Percentiles rank a stretch among this genome's conserved stretches.
phyloP scores from a whole-genome alignment of 768 basidiomycete genomes.

The Macrocybe gigantea region DNA sequence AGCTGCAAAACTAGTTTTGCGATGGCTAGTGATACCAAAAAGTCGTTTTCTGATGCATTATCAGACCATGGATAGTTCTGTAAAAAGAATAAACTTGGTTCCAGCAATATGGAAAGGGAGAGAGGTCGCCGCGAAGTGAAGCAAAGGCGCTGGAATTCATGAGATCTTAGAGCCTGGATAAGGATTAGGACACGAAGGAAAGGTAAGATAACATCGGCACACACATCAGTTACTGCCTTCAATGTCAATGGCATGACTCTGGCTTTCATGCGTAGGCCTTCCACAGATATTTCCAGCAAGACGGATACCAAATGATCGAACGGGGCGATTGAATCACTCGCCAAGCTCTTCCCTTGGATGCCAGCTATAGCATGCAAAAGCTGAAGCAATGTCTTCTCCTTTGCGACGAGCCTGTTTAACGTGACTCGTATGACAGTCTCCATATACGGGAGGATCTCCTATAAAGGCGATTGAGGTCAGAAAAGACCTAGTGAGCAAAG shows the following conservation, averaged over 20 bases:
- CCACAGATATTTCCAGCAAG: slow-evolving; percentile 21
- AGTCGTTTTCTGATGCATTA: slow-evolving; percentile 42
- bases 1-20: slow-evolving; percentile 49
- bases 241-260: slow-evolving; percentile 44
- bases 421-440: slow-evolving; percentile 56
- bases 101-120: slow-evolving; percentile 34
- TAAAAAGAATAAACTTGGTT: slow-evolving; percentile 49
- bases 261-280: slow-evolving; percentile 48
- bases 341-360: slow-evolving; percentile 31
- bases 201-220: neutral
- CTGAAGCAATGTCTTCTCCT: slow-evolving; percentile 32
- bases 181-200: neutral
- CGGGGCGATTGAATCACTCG: slow-evolving; percentile 12
- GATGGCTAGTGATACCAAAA: slow-evolving; percentile 43
- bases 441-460: slow-evolving; percentile 57
- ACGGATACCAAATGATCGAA: too few species aligned
- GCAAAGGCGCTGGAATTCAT: slow-evolving; percentile 19
- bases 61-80: slow-evolving; percentile 43
- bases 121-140: slow-evolving; percentile 26
- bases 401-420: slow-evolving; percentile 45
- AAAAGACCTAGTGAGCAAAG: slow-evolving; percentile 2
- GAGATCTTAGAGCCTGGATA: slow-evolving; percentile 20
- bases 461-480: neutral
- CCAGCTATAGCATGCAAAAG: slow-evolving; percentile 43
- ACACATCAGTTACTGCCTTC: slow-evolving; percentile 49